phyloP scores from a whole-genome alignment of 2,329 filamentous ascomycete species.

The Alternaria novae-zelandiae region DNA sequence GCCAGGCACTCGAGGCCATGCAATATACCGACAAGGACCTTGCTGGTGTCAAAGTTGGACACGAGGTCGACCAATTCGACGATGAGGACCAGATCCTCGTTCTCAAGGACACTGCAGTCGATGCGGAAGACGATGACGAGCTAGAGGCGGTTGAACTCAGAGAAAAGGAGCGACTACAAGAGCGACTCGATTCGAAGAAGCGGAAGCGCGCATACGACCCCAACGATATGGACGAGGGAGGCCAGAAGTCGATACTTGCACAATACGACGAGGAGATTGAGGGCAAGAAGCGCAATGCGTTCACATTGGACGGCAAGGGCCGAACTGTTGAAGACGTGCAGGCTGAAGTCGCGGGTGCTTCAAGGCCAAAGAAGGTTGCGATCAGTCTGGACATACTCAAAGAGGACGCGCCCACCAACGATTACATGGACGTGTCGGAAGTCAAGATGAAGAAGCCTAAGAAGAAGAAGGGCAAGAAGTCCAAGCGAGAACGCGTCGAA shows the following conservation, averaged over 20 bases:
- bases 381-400: slow-evolving; percentile 77
- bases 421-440: slow-evolving; percentile 86
- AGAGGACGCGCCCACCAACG: slow-evolving; percentile 73
- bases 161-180: slow-evolving; percentile 74
- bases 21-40: slow-evolving; percentile 88
- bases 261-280: slow-evolving; percentile 97
- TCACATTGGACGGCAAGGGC: slow-evolving; percentile 83
- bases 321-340: slow-evolving; percentile 67
- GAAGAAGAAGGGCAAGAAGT: slow-evolving; percentile 42
- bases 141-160: slow-evolving; percentile 77
- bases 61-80: slow-evolving; percentile 81
- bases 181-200: slow-evolving; percentile 86
- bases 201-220: slow-evolving; percentile 89
- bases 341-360: slow-evolving; percentile 60
- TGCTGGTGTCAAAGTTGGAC: slow-evolving; percentile 88
- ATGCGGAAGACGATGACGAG: slow-evolving; percentile 86
- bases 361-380: slow-evolving; percentile 68
- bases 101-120: slow-evolving; percentile 88
- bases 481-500: slow-evolving; percentile 48
- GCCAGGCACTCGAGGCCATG: slow-evolving; percentile 65
- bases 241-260: slow-evolving; percentile 72
- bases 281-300: slow-evolving; percentile 86
- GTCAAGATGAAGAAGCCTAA: slow-evolving; percentile 80
- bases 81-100: slow-evolving; percentile 89
- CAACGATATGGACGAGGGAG: slow-evolving; percentile 71